Conservation (phyloP, 805 yeast species). For the Monosporozyma yasuniensis region DNA sequence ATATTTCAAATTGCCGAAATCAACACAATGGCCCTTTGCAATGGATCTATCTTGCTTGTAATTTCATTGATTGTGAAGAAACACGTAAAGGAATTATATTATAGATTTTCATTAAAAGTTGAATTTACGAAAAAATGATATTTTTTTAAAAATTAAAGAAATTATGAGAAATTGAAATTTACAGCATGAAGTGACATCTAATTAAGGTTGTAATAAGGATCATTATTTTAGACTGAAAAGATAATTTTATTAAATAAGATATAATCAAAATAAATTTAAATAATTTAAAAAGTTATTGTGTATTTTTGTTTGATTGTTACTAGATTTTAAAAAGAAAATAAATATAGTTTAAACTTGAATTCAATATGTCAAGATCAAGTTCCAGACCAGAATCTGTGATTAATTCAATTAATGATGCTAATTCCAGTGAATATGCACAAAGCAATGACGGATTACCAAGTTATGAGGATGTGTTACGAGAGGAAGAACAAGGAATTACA, state of each 20-base stretch:
- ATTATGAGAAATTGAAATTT: background rate
- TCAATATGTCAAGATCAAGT: slow-evolving; percentile 1
- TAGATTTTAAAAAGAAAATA: background rate
- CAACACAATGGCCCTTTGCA: background rate
- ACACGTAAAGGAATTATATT: background rate
- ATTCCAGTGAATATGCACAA: background rate
- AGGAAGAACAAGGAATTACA: slow-evolving; percentile 7
- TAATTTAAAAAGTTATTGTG: too few relatives aligned
- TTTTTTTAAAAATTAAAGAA: background rate
- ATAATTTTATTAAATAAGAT: too few relatives aligned
- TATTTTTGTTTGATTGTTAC: background rate
- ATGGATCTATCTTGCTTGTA: too few relatives aligned
- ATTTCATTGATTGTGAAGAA: too few relatives aligned
- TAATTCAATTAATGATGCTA: background rate
- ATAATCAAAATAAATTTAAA: too few relatives aligned
- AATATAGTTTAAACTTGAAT: too few relatives aligned
- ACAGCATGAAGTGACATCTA: background rate
- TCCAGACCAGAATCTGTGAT: background rate
- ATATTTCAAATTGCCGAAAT: too few relatives aligned
- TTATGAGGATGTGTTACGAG: slow-evolving; percentile 37
- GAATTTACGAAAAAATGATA: background rate
- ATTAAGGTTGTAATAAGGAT: background rate
- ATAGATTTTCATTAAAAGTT: background rate
- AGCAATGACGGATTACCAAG: slow-evolving; percentile 33
- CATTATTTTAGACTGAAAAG: too few relatives aligned